Evolutionary conservation across 2,329 filamentous ascomycete species (phyloP).

Genomic region (Nothomitra cinnamomea): DNA sequence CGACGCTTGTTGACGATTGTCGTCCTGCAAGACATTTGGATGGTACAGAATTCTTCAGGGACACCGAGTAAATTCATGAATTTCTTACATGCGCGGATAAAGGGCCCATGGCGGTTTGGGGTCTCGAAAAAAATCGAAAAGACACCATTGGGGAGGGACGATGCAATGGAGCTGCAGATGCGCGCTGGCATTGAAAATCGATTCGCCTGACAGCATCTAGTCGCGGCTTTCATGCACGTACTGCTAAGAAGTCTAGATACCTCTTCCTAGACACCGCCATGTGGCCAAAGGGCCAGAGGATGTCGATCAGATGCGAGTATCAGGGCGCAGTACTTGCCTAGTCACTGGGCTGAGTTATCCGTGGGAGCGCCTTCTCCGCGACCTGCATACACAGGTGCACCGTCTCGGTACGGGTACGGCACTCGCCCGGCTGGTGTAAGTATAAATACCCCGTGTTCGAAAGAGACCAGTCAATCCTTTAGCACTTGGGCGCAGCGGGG

Average conservation of each 20-base stretch:
- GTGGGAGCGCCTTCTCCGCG: neutral
- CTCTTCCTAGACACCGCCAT: neutral
- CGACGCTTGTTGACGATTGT: conserved; percentile 2
- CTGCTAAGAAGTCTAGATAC: neutral
- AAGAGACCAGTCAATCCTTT: too few relatives aligned
- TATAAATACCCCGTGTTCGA: too few relatives aligned
- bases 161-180: neutral
- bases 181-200: neutral
- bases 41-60: conserved; percentile 1
- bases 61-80: neutral
- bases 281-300: conserved; percentile 2
- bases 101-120: neutral
- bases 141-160: neutral
- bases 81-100: neutral
- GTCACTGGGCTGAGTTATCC: neutral
- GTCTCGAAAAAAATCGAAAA: neutral
- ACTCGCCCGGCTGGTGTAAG: neutral
- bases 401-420: neutral
- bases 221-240: too few relatives aligned
- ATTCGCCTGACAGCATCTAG: neutral
- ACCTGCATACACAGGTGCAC: neutral
- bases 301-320: conserved; percentile 1
- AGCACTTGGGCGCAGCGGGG: too few relatives aligned
- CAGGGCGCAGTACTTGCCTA: neutral
- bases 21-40: conserved; percentile 1